phyloP scores from a whole-genome alignment of 352 stramenopile species.

The Phytopythium chamaehyphon region DNA sequence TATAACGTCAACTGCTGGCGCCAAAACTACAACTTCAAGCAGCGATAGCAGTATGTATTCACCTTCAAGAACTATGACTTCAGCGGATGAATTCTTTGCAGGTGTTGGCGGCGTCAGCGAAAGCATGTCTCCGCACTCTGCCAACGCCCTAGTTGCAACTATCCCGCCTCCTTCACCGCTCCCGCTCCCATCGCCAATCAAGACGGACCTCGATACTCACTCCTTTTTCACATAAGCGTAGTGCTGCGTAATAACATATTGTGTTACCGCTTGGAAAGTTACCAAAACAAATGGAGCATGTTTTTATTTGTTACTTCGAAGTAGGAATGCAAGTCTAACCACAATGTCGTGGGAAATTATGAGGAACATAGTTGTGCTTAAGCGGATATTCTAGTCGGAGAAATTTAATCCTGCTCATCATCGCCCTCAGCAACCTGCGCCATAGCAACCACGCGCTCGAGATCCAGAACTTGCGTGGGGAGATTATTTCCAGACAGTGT shows the following conservation, averaged over 20 bases:
- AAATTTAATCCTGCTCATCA: slow-evolving; percentile 36
- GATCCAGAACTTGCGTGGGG: slow-evolving; percentile 41
- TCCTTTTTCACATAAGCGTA: slow-evolving; percentile 74
- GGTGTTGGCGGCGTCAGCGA: not conserved
- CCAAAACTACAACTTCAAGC: not conserved
- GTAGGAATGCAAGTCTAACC: too few relatives aligned
- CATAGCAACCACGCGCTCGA: slow-evolving; percentile 63
- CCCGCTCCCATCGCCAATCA: slow-evolving; percentile 74
- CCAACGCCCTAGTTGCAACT: slow-evolving; percentile 11
- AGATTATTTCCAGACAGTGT: slow-evolving; percentile 80
- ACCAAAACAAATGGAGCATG: not conserved
- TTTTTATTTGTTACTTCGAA: too few relatives aligned
- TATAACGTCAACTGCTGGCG: not conserved
- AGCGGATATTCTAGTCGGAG: too few relatives aligned
- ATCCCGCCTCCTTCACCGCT: slow-evolving; percentile 38
- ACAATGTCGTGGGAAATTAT: too few relatives aligned
- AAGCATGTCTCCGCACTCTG: slow-evolving; percentile 5
- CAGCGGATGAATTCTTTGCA: slow-evolving; percentile 16
- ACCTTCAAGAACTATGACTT: slow-evolving; percentile 4
- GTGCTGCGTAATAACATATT: too few relatives aligned
- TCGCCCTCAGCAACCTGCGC: slow-evolving; percentile 47
- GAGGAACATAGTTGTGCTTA: too few relatives aligned
- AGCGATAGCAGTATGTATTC: slow-evolving; percentile 17
- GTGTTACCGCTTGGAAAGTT: not conserved
- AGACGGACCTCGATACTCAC: slow-evolving; percentile 81